phyloP scores from a whole-genome alignment of 2,329 filamentous ascomycete genomes.

The Fusarium euwallaceae region DNA sequence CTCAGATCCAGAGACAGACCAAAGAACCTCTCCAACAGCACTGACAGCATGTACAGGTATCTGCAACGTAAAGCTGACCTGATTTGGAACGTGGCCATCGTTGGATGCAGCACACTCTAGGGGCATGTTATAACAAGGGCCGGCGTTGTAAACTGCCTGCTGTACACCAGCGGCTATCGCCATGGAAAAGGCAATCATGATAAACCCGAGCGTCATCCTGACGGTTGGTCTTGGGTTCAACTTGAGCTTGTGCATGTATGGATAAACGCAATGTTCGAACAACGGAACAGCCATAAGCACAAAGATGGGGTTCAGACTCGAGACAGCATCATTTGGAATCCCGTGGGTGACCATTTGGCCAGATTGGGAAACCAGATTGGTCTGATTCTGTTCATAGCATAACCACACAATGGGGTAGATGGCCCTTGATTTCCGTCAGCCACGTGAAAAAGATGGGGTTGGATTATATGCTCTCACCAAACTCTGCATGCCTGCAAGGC shows the following conservation, averaged over 20 bases:
- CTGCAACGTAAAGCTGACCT: conserved; percentile 1
- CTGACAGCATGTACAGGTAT: conserved; percentile 1
- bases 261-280: background rate
- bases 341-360: background rate
- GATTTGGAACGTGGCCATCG: background rate
- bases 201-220: background rate
- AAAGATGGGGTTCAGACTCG: background rate
- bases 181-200: conserved; percentile 6
- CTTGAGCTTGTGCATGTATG: conserved; percentile 3
- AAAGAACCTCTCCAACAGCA: background rate
- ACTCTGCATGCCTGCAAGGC: conserved; percentile 2
- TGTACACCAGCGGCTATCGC: background rate
- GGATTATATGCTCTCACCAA: background rate
- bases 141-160: conserved; percentile 3
- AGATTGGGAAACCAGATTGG: background rate
- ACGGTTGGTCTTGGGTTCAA: background rate
- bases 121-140: background rate
- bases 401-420: conserved; percentile 2
- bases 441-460: background rate
- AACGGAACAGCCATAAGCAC: background rate
- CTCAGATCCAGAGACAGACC: conserved; percentile 2
- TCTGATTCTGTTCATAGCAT: background rate
- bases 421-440: background rate
- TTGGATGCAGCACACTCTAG: background rate
- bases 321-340: background rate